Evolutionary conservation across 2,329 filamentous ascomycete species (phyloP), one percentile per base, ranked within the genome.

Genomic region (Talaromyces amestolkiae): DNA sequence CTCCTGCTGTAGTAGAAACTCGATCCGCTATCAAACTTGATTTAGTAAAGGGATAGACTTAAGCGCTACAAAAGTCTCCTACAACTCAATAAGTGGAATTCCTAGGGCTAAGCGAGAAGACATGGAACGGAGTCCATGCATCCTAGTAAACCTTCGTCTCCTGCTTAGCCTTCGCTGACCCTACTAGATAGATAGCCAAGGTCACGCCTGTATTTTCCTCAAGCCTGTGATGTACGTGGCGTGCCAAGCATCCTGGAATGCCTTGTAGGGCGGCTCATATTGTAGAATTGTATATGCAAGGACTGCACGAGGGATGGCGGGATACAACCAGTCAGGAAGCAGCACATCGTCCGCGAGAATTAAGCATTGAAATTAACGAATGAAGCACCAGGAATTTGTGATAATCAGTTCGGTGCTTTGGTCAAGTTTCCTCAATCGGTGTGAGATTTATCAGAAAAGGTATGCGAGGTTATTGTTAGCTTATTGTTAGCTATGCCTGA

Each of bases 261-360:
- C 41, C 56, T 27, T 58, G n/a, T 19, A 65, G 63, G 63, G 58
- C 49, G 24, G 31, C 45, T 64, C 43, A 27, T n/a, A 64, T 33
- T 62, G 53, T 19, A 61, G 65, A 37, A 33, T 59, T 31, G 22
- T 43, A 33, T 63, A 64, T 67, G 66, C 63, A 67, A 67, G 66
- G 66, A 58, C 47, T 60, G 39, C 62, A 60, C 56, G 65, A 62
- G 62, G 62, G 61, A 49, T 59, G n/a, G 27, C 24, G 54, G 24
- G 15, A 31, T 19, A 19, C 60, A 24, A 10, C 27, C 39, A 45
- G 37, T 59, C 37, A 59, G 33, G 5, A 6, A 37, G 5, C 8
- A 19, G 31, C 39, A 37, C 33, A 15, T 22, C 11, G n/a, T 56
- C 51, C 17, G 51, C 51, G n/a, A 56, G 33, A 37, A 37, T 37